phyloP scores from a whole-genome alignment of 169 alveolate species.

The Plasmodium yoelii region DNA sequence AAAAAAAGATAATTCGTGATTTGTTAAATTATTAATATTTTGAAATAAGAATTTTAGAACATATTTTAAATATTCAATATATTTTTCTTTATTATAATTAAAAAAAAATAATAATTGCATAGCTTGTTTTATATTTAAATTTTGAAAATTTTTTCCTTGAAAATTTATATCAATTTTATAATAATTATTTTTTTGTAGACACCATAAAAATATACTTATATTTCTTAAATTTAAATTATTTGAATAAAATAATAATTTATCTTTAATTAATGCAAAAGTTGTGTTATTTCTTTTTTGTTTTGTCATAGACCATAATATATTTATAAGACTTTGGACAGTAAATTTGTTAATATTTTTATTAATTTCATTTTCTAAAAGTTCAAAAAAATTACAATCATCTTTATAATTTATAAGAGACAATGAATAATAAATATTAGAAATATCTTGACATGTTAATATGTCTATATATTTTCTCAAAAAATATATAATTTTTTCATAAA shows the following conservation, averaged over 20 bases:
- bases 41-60: conserved; percentile 32
- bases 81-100: conserved; percentile 54
- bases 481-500: conserved; percentile 38
- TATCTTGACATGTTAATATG: conserved; percentile 46
- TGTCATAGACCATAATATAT: conserved; percentile 65
- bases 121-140: conserved; percentile 73
- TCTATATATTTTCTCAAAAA: conserved; percentile 42
- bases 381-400: conserved; percentile 19
- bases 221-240: conserved; percentile 51
- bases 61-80: conserved; percentile 53
- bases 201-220: conserved; percentile 69
- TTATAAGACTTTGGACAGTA: conserved; percentile 51
- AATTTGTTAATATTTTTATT: conserved; percentile 56
- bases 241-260: conserved; percentile 62
- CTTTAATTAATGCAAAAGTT: conserved; percentile 29
- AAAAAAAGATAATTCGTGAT: conserved; percentile 61
- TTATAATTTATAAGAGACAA: conserved; percentile 36
- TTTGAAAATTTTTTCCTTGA: conserved; percentile 30
- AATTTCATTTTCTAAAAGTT: conserved; percentile 50
- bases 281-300: conserved; percentile 57
- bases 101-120: conserved; percentile 56
- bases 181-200: conserved; percentile 50
- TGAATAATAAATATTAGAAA: conserved; percentile 57
- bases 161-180: conserved; percentile 37
- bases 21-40: conserved; percentile 25